Base-by-base conservation (phyloP, 2,329 filamentous ascomycete genomes). In the Didymella pinodella region DNA sequence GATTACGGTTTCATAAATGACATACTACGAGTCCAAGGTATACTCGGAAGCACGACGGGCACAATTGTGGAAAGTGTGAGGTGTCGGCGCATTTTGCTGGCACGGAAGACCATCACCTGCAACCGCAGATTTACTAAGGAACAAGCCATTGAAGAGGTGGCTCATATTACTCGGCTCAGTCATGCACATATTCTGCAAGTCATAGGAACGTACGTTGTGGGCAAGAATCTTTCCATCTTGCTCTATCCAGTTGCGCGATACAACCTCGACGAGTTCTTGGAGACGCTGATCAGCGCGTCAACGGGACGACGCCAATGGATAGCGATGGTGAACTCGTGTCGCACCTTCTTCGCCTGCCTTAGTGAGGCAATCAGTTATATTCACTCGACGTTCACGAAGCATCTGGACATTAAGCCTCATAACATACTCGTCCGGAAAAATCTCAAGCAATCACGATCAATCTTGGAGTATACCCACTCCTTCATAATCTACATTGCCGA, bases 351-450 rank as follows among this genome's bases (percentile, higher is more conserved):
- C 26, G 40, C 36, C 6, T 72, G 70, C 36, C 48, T 71, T 0
- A 28, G 55, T 1, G 62, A 59, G 7, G 59, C 62, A 1, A 22
- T 68, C 2, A 7, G 14, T 2, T 68, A 55, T 36, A 66, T 72
- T 3, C 70, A 71, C 40, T 12, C 25, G 2, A 32, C 54, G 0
- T 40, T 48, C 10, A 50, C 66, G 4, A 71, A 69, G 31, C 70
- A 72, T 50, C 66, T 67, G 64, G 68, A 71, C 32, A 69, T 72
- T 56, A 70, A 72, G 31, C 70, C 70, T 1, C 46, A 63, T 32
- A 72, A 71, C 26, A 38, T 71, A 4, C 60, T 72, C 0, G 63
- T 72, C 3, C 62, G 62, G 16, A 18, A 28, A 54, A 12, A 43
- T 3, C 26, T 18, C 7, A 31, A 31, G 22, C 26, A 26, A 18